Conservation (phyloP, 2,329 filamentous ascomycete genomes). For the Penicillium sp. region DNA sequence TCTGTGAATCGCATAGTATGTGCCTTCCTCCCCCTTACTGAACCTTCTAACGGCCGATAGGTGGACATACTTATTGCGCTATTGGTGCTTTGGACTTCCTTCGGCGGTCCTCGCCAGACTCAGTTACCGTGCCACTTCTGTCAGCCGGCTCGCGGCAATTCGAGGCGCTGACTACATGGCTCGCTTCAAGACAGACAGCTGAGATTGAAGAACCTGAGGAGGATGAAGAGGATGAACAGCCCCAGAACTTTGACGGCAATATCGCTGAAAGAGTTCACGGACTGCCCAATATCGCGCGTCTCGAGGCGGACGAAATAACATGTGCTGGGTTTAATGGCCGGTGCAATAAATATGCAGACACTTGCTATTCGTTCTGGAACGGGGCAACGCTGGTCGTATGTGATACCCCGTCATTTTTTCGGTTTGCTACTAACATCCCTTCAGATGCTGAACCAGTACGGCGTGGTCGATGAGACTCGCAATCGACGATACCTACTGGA, state of each 20-base stretch:
- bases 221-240: conserved; percentile 12
- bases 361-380: conserved; percentile 96
- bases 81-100: conserved; percentile 76
- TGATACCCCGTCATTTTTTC: conserved; percentile 16
- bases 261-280: conserved; percentile 27
- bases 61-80: conserved; percentile 89
- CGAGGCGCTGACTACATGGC: conserved; percentile 53
- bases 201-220: conserved; percentile 45
- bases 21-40: conserved; percentile 11
- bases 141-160: conserved; percentile 31
- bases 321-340: conserved; percentile 85
- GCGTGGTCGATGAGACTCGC: conserved; percentile 60
- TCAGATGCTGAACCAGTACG: conserved; percentile 59
- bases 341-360: conserved; percentile 88
- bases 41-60: conserved; percentile 47
- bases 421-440: conserved; percentile 16
- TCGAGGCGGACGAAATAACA: conserved; percentile 36
- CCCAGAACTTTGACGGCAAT: conserved; percentile 6
- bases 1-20: conserved; percentile 80
- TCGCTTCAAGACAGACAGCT: conserved; percentile 65
- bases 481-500: conserved; percentile 79
- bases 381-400: conserved; percentile 61
- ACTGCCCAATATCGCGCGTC: conserved; percentile 29
- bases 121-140: conserved; percentile 22
- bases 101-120: conserved; percentile 56